Base-by-base conservation (phyloP, 1,284 basidiomycete species). In the Sanghuangporus sanghuang region DNA sequence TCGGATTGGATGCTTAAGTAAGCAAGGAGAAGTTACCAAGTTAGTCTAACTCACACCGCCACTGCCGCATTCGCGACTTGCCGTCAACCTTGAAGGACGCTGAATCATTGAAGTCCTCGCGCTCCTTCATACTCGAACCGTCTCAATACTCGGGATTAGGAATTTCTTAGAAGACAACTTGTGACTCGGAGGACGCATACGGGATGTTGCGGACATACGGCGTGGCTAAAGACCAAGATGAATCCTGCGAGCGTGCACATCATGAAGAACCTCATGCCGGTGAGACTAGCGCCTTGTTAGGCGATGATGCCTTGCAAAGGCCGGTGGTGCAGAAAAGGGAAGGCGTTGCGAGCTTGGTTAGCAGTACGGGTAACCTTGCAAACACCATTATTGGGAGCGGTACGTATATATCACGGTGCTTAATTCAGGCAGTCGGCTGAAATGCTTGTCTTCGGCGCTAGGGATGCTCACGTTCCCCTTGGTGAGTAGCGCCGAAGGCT, bases 351-450 rank as follows among this genome's bases (percentile, higher is more conserved):
- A 83, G 76, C 52, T 73, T 92, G 38, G 69, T 79, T 27, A 90
- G 89, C 67, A 86, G 83, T 64, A 80, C 90, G 57, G 85, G 89
- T 67, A 95, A 95, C 71, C 77, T 95, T 60, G 79, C 86, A 53
- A 93, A 96, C 71, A 96, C 93, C 0, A 93, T 95, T 69, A 90
- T 95, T 70, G 93, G 93, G 14, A 93, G 90, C 64, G 93, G 93
- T 85, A 75, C 72, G 81, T 84, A 8, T 50, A 39, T 18, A 14
- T n/a, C 52, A 38, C 57, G 32, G 6, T 57, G 3, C 32, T 63
- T 40, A n/a, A 63, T 36, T 48, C 59, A 27, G 27, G 65, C 14
- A 68, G 48, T 66, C 35, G 59, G 46, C 67, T 18, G 35, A 61
- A 7, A 21, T 64, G 53, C 57, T 7, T 46, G 21, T 11, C n/a